Conservation (phyloP, 768 basidiomycete species). For the Tylopilus rubrobrunneus region DNA sequence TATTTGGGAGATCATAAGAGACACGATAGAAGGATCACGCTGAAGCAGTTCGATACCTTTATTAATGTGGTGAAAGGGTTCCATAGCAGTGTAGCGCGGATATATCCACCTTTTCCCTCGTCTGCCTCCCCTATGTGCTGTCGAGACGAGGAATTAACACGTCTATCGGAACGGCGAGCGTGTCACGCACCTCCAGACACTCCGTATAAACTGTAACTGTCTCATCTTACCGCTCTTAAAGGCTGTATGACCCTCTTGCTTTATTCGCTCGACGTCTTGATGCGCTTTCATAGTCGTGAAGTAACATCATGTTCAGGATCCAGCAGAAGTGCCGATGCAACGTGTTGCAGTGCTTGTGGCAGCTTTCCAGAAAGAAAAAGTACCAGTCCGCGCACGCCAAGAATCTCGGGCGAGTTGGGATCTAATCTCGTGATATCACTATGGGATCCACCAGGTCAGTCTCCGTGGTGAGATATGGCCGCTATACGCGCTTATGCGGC, state of each 20-base stretch:
- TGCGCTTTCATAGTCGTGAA: conserved; percentile 65
- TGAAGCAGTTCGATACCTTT: conserved; percentile 45
- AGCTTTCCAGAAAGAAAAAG: conserved; percentile 72
- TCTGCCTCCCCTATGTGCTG: conserved; percentile 65
- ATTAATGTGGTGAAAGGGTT: conserved; percentile 81
- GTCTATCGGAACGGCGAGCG: neutral
- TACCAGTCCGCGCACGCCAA: conserved; percentile 74
- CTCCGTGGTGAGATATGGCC: neutral
- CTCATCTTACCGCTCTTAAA: conserved; percentile 63
- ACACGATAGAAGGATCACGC: neutral
- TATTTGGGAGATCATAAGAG: conserved; percentile 2
- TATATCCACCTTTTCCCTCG: conserved; percentile 73
- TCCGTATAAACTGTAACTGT: conserved; percentile 69
- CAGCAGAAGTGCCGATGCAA: conserved; percentile 63
- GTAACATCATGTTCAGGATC: conserved; percentile 78
- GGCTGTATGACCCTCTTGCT: conserved; percentile 78
- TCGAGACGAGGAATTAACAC: conserved; percentile 1
- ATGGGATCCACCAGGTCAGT: conserved; percentile 5
- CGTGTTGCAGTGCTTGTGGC: conserved; percentile 68
- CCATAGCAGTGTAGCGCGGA: conserved; percentile 74
- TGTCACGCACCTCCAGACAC: conserved; percentile 55
- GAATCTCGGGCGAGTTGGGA: conserved; percentile 73
- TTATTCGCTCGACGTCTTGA: conserved; percentile 81
- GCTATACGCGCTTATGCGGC: conserved; percentile 63
- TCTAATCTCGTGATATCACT: conserved; percentile 75